Conservation (phyloP, 257 asterid genomes). For the Nicotiana paniculata region DNA sequence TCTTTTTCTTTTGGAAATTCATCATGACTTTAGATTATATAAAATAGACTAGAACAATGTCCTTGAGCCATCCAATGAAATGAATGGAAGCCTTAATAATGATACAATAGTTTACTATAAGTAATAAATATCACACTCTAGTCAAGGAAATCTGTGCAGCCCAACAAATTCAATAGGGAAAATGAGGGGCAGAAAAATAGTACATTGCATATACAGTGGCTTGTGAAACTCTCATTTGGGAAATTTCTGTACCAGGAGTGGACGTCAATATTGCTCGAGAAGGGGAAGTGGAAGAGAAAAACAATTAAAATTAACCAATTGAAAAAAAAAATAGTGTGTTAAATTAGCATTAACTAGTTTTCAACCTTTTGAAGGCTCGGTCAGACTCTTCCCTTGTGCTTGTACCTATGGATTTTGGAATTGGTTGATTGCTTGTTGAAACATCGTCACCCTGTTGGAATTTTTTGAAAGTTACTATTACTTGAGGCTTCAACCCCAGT, state of each 20-base stretch:
- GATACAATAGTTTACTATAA: background rate
- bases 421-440: constrained; percentile 22
- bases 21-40: background rate
- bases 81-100: constrained; percentile 12
- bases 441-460: constrained; percentile 36
- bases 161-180: constrained; percentile 23
- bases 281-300: background rate
- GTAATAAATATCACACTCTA: background rate
- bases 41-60: background rate
- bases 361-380: constrained; percentile 56
- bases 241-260: constrained; percentile 14
- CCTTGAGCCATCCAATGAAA: background rate
- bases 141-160: constrained; percentile 31
- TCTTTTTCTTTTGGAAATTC: background rate
- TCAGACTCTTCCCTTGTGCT: constrained; percentile 45
- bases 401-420: constrained; percentile 32
- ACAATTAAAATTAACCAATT: background rate
- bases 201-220: constrained; percentile 50
- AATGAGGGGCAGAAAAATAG: constrained; percentile 15
- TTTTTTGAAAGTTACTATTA: background rate
- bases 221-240: constrained; percentile 28
- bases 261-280: background rate
- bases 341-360: constrained; percentile 58
- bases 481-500: background rate
- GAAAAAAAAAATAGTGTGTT: constrained; percentile 8